Evolutionary conservation across 2,329 filamentous ascomycete species (phyloP), one percentile per base, ranked within the genome.

Genomic region (Fusarium sp.): DNA sequence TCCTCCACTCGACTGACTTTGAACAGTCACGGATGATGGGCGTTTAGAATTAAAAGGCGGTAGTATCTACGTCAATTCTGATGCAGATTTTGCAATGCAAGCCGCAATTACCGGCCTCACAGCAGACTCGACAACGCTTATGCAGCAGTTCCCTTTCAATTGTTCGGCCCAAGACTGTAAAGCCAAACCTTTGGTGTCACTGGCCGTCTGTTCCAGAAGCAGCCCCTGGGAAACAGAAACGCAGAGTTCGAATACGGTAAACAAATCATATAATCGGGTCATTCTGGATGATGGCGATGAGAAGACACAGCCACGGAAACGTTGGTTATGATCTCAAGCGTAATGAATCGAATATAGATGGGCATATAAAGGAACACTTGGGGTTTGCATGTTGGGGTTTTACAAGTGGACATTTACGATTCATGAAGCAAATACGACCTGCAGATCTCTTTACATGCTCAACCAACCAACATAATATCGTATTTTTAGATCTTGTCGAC

Each of bases 71-170:
- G n/a, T 51, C 5, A 33, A 46, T 44, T 26, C 44, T 31, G 46
- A 47, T 38, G 58, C 66, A 4, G 66, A 69, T 19, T 64, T 67
- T 39, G 52, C 33, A 17, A 63, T 69, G 52, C 66, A 61, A 51
- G 44, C 54, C 4, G 66, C 66, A 9, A 42, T 63, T 26, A 28
- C 51, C 28, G 56, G 63, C 6, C 52, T 69, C 6, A 46, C 54
- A 3, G 49, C 56, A 17, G 24, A 42, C 15, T 21, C 26, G 36
- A 19, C 42, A 1, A 40, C 50, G 4, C 22, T 67, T 14, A 24
- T n/a, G 36, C 44, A 54, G 31, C 59, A 67, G 11, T 47, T 56
- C 10, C 28, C 40, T 3, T 36, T 49, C 6, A 13, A 57, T 14
- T 67, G 55, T 26, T 51, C 38, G 5, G 51, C 43, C 2, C n/a